phyloP scores from a whole-genome alignment of 2,329 filamentous ascomycete genomes.

The Beauveria caledonica region DNA sequence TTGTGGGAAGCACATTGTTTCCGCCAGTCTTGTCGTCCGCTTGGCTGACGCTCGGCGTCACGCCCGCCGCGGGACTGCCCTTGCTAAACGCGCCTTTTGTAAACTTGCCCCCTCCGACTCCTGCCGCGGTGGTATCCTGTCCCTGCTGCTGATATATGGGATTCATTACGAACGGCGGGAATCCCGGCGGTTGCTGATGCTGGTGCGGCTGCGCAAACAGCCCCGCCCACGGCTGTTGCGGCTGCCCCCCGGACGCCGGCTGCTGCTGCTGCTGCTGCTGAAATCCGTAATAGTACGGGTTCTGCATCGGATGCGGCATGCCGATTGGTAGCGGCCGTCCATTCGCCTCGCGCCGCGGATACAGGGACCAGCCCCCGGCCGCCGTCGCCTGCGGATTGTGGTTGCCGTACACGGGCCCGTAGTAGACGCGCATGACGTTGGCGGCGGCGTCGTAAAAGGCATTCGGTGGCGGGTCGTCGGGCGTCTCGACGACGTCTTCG shows the following conservation, averaged over 20 bases:
- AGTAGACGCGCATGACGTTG: conserved; percentile 48
- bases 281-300: conserved; percentile 36
- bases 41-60: conserved; percentile 8
- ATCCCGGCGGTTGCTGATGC: not conserved
- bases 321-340: conserved; percentile 31
- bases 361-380: conserved; percentile 24
- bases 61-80: not conserved
- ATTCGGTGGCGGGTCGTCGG: conserved; percentile 48
- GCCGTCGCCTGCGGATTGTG: conserved; percentile 25
- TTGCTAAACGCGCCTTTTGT: conserved; percentile 11
- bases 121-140: not conserved
- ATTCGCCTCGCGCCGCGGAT: conserved; percentile 31
- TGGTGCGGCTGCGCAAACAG: not conserved
- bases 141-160: not conserved
- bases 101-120: not conserved
- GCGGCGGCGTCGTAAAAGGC: conserved; percentile 48
- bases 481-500: conserved; percentile 46
- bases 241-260: too few relatives aligned
- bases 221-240: too few relatives aligned
- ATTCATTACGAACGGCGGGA: conserved; percentile 18
- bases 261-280: conserved; percentile 5
- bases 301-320: conserved; percentile 34
- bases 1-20: conserved; percentile 7
- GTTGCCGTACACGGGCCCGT: conserved; percentile 48
- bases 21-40: conserved; percentile 1